Base-by-base conservation (phyloP, 495 filamentous ascomycete genomes). In the Talaromyces liani region DNA sequence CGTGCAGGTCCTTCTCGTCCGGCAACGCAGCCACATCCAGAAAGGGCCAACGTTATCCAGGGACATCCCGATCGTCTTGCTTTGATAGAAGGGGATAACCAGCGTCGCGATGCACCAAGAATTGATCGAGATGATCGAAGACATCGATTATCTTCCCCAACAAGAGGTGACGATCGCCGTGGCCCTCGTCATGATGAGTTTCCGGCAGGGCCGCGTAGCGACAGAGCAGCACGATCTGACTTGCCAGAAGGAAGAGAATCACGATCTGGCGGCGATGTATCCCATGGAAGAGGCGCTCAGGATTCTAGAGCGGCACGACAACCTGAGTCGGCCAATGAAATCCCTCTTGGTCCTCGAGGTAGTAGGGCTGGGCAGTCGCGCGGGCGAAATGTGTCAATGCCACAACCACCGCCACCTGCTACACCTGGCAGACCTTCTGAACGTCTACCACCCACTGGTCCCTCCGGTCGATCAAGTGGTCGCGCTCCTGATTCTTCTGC, bases 321-420 rank as follows among this genome's bases (percentile, higher is more conserved):
- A 49, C 74, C 77, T 22, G 88, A 91, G 18, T 69, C 79, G 16
- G 69, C 78, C 34, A 69, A 79, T 7, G 86, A 87, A 53, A 84
- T 87, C 53, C 91, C 91, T 1, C 87, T 85, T 25, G 92, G 90
- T 1, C 92, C 91, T 2, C 80, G 89, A 49, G 81, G 82, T 36
- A 69, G 77, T 41, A 69, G 77, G 53, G 77, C 72, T 69, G 61
- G 65, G 16, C 57, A 72, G 22, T 68, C 65, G 6, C 73, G 76
- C 60, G 72, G 72, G 54, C 74, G 77, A 25, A 74, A 73, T 64
- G 70, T 65, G 25, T 66, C 69, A 33, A 71, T 68, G 6, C 66
- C 70, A 22, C 64, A 68, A 53, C 25, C 60, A 24, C 72, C 66
- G 29, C 25, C 66, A 16, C 63, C 64, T 3, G 62, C 65, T 18